phyloP scores from a whole-genome alignment of 2,329 filamentous ascomycete species.

The Clarireedia paspali region DNA sequence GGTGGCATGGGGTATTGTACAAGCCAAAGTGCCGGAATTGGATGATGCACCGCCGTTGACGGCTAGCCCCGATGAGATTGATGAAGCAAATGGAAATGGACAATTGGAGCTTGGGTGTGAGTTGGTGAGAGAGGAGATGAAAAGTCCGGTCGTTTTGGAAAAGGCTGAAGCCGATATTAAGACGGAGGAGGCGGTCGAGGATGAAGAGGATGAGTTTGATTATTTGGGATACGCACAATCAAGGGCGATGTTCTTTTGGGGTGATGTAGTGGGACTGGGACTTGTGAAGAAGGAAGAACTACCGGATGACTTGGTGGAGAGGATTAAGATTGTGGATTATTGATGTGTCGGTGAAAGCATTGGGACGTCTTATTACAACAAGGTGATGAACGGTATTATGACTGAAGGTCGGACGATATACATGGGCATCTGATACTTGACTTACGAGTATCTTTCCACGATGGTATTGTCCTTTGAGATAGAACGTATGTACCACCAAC shows the following conservation, averaged over 20 bases:
- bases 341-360: slow-evolving; percentile 27
- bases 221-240: slow-evolving; percentile 90
- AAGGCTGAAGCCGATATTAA: slow-evolving; percentile 6
- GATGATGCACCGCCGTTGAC: slow-evolving; percentile 10
- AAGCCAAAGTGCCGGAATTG: slow-evolving; percentile 77
- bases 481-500: too few relatives aligned
- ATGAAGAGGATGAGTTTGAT: slow-evolving; percentile 70
- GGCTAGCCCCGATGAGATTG: background rate
- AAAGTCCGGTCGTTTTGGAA: background rate
- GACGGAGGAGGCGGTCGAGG: slow-evolving; percentile 19
- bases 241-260: slow-evolving; percentile 88
- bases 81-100: background rate
- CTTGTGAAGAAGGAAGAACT: slow-evolving; percentile 70
- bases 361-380: too few relatives aligned
- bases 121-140: slow-evolving; percentile 4
- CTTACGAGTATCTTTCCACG: too few relatives aligned
- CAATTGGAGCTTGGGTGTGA: background rate
- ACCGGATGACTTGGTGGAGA: slow-evolving; percentile 54
- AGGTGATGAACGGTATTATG: too few relatives aligned
- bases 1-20: slow-evolving; percentile 94
- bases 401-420: too few relatives aligned
- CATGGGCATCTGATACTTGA: too few relatives aligned
- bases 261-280: slow-evolving; percentile 73
- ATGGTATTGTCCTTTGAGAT: too few relatives aligned
- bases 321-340: slow-evolving; percentile 64